Evolutionary conservation across 345 rosid species (phyloP), one percentile per base, ranked within the genome.

Genomic region (Rhodomyrtus tomentosa): DNA sequence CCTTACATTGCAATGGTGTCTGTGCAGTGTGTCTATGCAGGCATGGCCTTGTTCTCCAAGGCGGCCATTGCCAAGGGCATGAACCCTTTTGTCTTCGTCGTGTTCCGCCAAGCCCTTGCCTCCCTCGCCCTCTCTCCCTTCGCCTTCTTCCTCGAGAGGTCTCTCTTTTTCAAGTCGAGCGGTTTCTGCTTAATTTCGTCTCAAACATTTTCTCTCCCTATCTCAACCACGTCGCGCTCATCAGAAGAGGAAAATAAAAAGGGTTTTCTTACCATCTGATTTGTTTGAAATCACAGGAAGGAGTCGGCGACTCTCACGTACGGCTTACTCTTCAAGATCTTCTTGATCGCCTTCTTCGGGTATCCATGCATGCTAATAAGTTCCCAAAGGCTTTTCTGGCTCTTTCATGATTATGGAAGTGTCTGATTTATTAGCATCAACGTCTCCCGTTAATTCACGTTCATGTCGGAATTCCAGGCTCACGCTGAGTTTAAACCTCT

Each of bases 91-190:
- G 95, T 92, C 55, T 95, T 96, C 25, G 98, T 95, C 13, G 91
- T 93, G 56, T 95, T 93, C 84, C 93, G 98, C 32, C 96, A 94
- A 85, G 97, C 96, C 86, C 90, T 95, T 14, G 98, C 99, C 68
- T 79, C 94, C 3, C 76, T 91, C 16, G 92, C 91, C 45, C 83
- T 96, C 22, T 89, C 94, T 84, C 99, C 98, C 40, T 90, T 95
- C 45, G 96, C 98, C 54, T 83, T 89, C 90, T 88, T 93, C 89
- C 87, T 94, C 25, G 96, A 96, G 87, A 96, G 98, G 99, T 96
- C 27, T 10, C 25, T 50, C 6, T 32, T 48, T 29, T 72, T 58
- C 55, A 50, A 48, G 10, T 80, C 4, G 2, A 6, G 11, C 10
- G 11, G 13, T 27, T 49, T 48, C 16, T 82, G 49, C 52, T 10